Evolutionary conservation across 371 early-diverging fungal genomes (phyloP).

Genomic region (Lichtheimia ornata): DNA sequence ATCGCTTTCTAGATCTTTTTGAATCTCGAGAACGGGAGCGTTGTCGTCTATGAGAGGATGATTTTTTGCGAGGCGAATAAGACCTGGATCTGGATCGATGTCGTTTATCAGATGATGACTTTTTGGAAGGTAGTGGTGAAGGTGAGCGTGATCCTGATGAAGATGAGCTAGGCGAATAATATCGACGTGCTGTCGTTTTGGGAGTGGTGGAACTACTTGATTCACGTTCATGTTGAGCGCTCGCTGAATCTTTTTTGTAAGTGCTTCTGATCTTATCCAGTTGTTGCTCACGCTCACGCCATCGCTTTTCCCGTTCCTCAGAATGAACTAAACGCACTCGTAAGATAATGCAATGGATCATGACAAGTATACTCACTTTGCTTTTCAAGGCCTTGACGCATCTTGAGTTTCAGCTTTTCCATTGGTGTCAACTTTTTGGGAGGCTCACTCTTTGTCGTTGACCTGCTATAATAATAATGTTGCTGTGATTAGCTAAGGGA

Average conservation of each 20-base stretch:
- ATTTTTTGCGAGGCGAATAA: too few species aligned
- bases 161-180: conserved; percentile 18
- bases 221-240: neutral
- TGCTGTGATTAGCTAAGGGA: neutral
- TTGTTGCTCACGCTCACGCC: conserved; percentile 36
- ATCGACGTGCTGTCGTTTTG: conserved; percentile 5
- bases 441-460: neutral
- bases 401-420: conserved; percentile 50
- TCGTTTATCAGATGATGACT: too few species aligned
- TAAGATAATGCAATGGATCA: neutral
- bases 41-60: too few species aligned
- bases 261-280: conserved; percentile 3
- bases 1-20: neutral
- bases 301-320: conserved; percentile 27
- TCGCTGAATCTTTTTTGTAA: conserved; percentile 12
- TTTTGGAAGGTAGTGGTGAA: neutral
- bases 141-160: conserved; percentile 18
- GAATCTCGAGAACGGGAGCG: neutral
- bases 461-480: conserved; percentile 8
- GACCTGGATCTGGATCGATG: too few species aligned
- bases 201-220: conserved; percentile 1
- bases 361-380: conserved; percentile 30
- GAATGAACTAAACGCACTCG: conserved; percentile 25
- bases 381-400: conserved; percentile 51
- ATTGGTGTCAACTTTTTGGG: conserved; percentile 49